Conservation (phyloP, 441 rosid genomes). For the Kokia cookei region DNA sequence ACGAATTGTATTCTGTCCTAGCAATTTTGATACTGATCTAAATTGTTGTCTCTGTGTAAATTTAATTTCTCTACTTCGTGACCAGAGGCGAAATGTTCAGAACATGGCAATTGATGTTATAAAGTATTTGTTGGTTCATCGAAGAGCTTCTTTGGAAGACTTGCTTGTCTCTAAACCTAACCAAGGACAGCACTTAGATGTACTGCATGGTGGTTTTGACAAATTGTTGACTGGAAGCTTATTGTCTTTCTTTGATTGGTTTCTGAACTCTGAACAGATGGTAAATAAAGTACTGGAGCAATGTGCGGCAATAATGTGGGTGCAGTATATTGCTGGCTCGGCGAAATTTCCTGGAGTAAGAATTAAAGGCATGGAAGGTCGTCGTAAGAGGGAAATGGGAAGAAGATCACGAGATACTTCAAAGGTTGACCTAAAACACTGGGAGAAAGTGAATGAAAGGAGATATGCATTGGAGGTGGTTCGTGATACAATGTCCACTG, state of each 20-base stretch:
- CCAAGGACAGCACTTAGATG: constrained; percentile 82
- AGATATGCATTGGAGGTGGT: constrained; percentile 95
- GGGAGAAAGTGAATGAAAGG: constrained; percentile 96
- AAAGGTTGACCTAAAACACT: constrained; percentile 81
- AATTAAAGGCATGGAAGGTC: constrained; percentile 94
- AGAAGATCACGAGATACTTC: constrained; percentile 83
- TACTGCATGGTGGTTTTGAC: constrained; percentile 96
- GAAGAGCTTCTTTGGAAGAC: constrained; percentile 90
- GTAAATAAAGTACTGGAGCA: constrained; percentile 93
- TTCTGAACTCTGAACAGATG: constrained; percentile 68
- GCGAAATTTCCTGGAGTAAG: constrained; percentile 98
- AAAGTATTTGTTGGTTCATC: constrained; percentile 86
- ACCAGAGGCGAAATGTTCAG: constrained; percentile 81
- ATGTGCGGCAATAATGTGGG: constrained; percentile 99
- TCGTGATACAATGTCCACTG: constrained; percentile 99
- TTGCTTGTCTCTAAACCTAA: constrained; percentile 86
- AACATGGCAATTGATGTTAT: constrained; percentile 81
- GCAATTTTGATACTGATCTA: constrained; percentile 92
- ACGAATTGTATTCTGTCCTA: constrained; percentile 88
- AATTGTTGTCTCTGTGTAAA: constrained; percentile 95
- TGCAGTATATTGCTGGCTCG: constrained; percentile 92
- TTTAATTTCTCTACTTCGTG: constrained; percentile 79
- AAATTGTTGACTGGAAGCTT: constrained; percentile 80
- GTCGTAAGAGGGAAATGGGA: constrained; percentile 92
- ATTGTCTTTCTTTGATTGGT: constrained; percentile 84